Evolutionary conservation across 768 basidiomycete genomes (phyloP).

Genomic region (Serendipita indica): DNA sequence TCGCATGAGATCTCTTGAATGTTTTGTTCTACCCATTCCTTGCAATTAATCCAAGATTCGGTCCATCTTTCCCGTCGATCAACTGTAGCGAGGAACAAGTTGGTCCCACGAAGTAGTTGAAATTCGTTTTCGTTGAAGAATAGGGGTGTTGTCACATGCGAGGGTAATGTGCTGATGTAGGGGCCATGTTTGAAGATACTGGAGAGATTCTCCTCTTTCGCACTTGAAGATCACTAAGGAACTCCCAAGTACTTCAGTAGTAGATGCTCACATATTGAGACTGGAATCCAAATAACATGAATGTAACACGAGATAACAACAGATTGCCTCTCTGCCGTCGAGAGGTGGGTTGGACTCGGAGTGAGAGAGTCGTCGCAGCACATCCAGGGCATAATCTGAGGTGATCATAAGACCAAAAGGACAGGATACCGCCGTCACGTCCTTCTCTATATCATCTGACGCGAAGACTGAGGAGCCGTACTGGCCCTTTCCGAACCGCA

Average conservation of each 20-base stretch:
- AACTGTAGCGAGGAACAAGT: slow-evolving; percentile 59
- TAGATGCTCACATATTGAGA: slow-evolving; percentile 16
- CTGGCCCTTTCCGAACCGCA: slow-evolving; percentile 32
- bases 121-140: slow-evolving; percentile 54
- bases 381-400: slow-evolving; percentile 29
- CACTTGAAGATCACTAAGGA: slow-evolving; percentile 8
- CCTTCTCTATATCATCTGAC: slow-evolving; percentile 15
- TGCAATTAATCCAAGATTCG: slow-evolving; percentile 38
- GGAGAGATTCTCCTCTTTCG: not conserved
- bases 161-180: slow-evolving; percentile 59
- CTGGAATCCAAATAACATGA: slow-evolving; percentile 32
- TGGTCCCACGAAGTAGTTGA: slow-evolving; percentile 57
- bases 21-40: not conserved
- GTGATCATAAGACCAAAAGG: slow-evolving; percentile 56
- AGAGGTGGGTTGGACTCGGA: slow-evolving; percentile 14
- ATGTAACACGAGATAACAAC: slow-evolving; percentile 51
- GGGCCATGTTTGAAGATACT: slow-evolving; percentile 24
- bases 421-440: slow-evolving; percentile 46
- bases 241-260: slow-evolving; percentile 11
- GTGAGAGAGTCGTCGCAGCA: slow-evolving; percentile 30
- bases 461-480: slow-evolving; percentile 34
- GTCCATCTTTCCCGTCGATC: slow-evolving; percentile 52
- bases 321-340: slow-evolving; percentile 48
- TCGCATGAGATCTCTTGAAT: slow-evolving; percentile 23
- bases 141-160: slow-evolving; percentile 49